phyloP scores from a whole-genome alignment of 2,329 filamentous ascomycete species.

The Davidsoniella australis region DNA sequence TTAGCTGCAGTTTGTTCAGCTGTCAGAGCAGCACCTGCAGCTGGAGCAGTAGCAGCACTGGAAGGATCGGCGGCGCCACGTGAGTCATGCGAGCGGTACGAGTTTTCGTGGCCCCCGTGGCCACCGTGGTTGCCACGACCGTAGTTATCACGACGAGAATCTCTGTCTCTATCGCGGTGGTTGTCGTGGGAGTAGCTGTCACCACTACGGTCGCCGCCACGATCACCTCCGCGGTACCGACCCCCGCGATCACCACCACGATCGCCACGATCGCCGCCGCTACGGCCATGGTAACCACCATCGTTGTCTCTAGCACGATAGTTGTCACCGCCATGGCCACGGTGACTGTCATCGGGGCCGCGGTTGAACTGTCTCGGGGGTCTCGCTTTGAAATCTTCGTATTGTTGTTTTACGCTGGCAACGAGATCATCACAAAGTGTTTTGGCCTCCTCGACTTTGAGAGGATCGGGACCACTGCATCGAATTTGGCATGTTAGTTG shows the following conservation, averaged over 20 bases:
- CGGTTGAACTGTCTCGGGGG: constrained; percentile 50
- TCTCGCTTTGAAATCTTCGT: constrained; percentile 76
- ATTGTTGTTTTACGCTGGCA: constrained; percentile 71
- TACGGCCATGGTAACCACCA: constrained; percentile 8
- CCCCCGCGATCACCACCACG: constrained; percentile 16
- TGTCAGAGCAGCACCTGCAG: constrained; percentile 16
- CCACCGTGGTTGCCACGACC: constrained; percentile 18
- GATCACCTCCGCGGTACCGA: constrained; percentile 15
- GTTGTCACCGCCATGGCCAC: constrained; percentile 20
- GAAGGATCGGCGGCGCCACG: constrained; percentile 2
- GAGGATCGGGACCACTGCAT: constrained; percentile 63
- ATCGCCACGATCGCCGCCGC: constrained; percentile 17
- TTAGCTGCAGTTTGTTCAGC: constrained; percentile 4
- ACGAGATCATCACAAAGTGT: constrained; percentile 79
- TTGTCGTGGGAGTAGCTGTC: constrained; percentile 9
- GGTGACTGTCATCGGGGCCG: constrained; percentile 24
- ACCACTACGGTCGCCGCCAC: constrained; percentile 19
- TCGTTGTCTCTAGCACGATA: constrained; percentile 17
- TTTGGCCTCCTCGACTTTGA: constrained; percentile 74
- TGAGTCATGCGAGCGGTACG: constrained; percentile 14
- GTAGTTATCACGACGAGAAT: constrained; percentile 16
- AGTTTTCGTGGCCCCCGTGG: constrained; percentile 16
- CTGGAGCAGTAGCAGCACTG: constrained; percentile 22
- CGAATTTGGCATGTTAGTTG: no score
- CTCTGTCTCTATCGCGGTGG: constrained; percentile 16